A percentile compares a stretch with the other conserved stretches of the same genome.
These are phyloP conservation scores for Pythium aphanidermatum DNA, from an alignment of 352 stramenopile species.

Conservation along the genomic window DNA sequence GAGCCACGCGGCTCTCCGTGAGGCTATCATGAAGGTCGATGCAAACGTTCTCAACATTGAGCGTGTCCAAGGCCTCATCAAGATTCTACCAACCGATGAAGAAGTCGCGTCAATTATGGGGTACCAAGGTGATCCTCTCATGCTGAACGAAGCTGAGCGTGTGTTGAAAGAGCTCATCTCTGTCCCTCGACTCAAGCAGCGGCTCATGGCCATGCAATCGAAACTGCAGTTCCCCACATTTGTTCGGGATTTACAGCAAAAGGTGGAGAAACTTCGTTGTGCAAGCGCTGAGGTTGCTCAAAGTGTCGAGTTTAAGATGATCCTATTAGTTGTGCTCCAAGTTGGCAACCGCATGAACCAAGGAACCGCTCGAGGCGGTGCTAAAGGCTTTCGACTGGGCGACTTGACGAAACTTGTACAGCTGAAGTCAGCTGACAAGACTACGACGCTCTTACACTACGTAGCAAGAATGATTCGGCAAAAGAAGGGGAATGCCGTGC, in stretches of 20 bases:
- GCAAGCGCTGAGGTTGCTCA: constrained; percentile 55
- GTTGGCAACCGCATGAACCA: constrained; percentile 87
- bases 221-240: constrained; percentile 62
- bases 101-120: constrained; percentile 66
- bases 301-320: constrained; percentile 60
- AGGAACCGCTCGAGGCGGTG: constrained; percentile 50
- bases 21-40: constrained; percentile 83
- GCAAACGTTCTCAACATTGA: constrained; percentile 69
- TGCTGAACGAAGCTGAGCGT: constrained; percentile 72
- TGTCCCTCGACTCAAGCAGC: constrained; percentile 59
- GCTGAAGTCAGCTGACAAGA: constrained; percentile 57
- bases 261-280: constrained; percentile 52
- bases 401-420: constrained; percentile 69
- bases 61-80: constrained; percentile 77
- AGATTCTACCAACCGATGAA: constrained; percentile 86
- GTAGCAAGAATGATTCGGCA: constrained; percentile 59
- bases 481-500: constrained; percentile 62
- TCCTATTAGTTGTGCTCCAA: constrained; percentile 66
- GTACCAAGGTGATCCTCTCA: constrained; percentile 50
- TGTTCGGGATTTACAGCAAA: constrained; percentile 55
- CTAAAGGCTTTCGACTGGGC: constrained; percentile 62
- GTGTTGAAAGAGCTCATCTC: constrained; percentile 78
- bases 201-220: constrained; percentile 47
- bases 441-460: constrained; percentile 65
- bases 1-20: constrained; percentile 71